A percentile compares a stretch with the other conserved stretches of the same genome.
Conservation (phyloP, 1,139 yeast genomes). For the Pichia sp. region DNA sequence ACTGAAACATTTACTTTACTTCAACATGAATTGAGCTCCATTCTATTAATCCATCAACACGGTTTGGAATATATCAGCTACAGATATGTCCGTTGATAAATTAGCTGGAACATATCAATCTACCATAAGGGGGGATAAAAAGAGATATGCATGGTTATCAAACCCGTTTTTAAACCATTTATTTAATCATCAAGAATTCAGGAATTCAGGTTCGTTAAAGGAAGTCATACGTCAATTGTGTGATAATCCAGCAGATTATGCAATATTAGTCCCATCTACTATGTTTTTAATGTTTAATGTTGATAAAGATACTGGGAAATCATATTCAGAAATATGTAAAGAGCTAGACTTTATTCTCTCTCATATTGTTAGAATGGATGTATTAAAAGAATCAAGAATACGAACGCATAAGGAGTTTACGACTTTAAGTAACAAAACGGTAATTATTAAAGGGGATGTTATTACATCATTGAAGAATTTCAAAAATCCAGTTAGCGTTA, state of each 20-base stretch:
- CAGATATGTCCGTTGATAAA: background rate
- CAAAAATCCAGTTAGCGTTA: slow-evolving; percentile 40
- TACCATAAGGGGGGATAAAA: background rate
- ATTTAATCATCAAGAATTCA: slow-evolving; percentile 58
- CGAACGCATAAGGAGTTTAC: slow-evolving; percentile 31
- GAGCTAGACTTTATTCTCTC: slow-evolving; percentile 63
- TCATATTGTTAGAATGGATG: slow-evolving; percentile 48
- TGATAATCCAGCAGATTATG: slow-evolving; percentile 40
- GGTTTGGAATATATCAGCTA: background rate
- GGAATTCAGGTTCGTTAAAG: slow-evolving; percentile 42
- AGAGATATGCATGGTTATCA: slow-evolving; percentile 30
- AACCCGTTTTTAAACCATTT: slow-evolving; percentile 65
- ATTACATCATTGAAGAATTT: slow-evolving; percentile 56
- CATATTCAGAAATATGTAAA: slow-evolving; percentile 53
- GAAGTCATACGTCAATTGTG: slow-evolving; percentile 40
- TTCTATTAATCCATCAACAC: no score
- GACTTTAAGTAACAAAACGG: slow-evolving; percentile 56
- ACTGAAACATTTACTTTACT: no score
- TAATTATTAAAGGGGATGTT: slow-evolving; percentile 50
- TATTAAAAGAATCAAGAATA: slow-evolving; percentile 36
- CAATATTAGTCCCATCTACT: slow-evolving; percentile 59
- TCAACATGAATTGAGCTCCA: no score
- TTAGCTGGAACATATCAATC: no score
- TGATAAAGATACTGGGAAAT: slow-evolving; percentile 43
- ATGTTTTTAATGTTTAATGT: slow-evolving; percentile 42